Evolutionary conservation across 352 stramenopile species (phyloP).

Genomic region (Phytophthora fragariae): DNA sequence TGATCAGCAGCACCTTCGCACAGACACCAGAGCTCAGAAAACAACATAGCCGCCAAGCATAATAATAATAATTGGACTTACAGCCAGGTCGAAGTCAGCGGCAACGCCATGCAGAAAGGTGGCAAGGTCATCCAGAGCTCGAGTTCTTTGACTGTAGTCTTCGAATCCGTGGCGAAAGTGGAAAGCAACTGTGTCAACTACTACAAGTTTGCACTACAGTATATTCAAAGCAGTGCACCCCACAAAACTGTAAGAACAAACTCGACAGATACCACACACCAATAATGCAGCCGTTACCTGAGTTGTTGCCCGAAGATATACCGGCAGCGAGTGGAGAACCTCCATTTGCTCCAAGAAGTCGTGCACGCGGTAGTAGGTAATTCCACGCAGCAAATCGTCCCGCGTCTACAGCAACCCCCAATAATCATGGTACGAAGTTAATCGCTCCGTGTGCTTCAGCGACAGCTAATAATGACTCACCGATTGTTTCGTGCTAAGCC

Average conservation of each 20-base stretch:
- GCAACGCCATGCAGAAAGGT: constrained; percentile 70
- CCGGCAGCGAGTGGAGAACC: constrained; percentile 78
- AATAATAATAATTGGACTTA: constrained; percentile 24
- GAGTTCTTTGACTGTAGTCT: constrained; percentile 68
- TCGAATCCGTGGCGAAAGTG: constrained; percentile 92
- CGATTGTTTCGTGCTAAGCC: constrained; percentile 34
- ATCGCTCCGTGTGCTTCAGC: background rate
- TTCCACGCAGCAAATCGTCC: constrained; percentile 84
- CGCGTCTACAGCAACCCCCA: constrained; percentile 42
- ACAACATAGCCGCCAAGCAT: too few relatives aligned
- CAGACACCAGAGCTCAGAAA: background rate
- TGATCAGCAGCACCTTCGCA: constrained; percentile 66
- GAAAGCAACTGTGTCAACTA: constrained; percentile 96
- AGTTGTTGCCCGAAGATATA: constrained; percentile 52
- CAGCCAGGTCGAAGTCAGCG: constrained; percentile 60
- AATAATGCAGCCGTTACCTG: constrained; percentile 33
- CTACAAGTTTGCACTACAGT: constrained; percentile 81
- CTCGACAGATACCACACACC: background rate
- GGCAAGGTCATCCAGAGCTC: constrained; percentile 79
- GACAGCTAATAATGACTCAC: constrained; percentile 28
- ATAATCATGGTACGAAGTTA: background rate
- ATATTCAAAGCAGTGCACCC: background rate
- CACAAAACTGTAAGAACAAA: background rate
- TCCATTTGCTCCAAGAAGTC: constrained; percentile 92
- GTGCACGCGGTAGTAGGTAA: constrained; percentile 82